Percentiles rank a stretch among this genome's conserved stretches.
Conservation (phyloP, 352 stramenopile genomes). For the Sclerospora graminicola region DNA sequence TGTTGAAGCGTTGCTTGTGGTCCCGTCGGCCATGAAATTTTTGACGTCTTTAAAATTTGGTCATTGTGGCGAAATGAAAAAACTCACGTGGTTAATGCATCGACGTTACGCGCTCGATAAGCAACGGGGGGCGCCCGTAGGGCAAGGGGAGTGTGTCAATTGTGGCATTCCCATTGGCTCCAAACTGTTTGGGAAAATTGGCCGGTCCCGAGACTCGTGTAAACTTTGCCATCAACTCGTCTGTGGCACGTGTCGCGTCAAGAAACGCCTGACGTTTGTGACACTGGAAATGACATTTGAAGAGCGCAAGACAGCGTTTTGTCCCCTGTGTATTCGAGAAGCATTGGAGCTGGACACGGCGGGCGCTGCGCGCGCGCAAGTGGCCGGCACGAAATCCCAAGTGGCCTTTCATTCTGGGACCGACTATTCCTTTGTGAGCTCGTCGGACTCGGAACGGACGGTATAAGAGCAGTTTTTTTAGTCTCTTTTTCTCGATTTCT, state of each 20-base stretch:
- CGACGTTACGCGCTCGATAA: constrained; percentile 16
- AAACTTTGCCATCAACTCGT: constrained; percentile 26
- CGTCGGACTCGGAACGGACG: constrained; percentile 17
- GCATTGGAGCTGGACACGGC: constrained; percentile 21
- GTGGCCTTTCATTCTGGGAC: constrained; percentile 19
- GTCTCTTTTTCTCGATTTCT: no score
- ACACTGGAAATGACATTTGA: constrained; percentile 28
- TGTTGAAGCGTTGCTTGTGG: constrained; percentile 20
- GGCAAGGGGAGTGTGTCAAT: constrained; percentile 21
- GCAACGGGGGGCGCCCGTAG: constrained; percentile 11
- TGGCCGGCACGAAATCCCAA: constrained; percentile 15
- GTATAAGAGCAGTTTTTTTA: constrained; percentile 3
- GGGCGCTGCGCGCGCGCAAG: constrained; percentile 20
- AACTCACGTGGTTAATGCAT: constrained; percentile 32
- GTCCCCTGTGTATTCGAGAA: constrained; percentile 24
- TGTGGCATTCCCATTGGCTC: constrained; percentile 23
- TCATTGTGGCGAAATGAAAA: constrained; percentile 31
- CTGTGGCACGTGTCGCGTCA: constrained; percentile 24
- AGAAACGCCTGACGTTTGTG: constrained; percentile 27
- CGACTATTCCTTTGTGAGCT: constrained; percentile 25
- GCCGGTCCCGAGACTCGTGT: constrained; percentile 22
- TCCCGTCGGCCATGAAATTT: constrained; percentile 22
- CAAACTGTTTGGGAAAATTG: constrained; percentile 24
- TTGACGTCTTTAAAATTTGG: constrained; percentile 22
- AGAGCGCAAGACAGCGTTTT: constrained; percentile 27